phyloP scores from a whole-genome alignment of 2,329 filamentous ascomycete genomes.

The Fusarium sp. region DNA sequence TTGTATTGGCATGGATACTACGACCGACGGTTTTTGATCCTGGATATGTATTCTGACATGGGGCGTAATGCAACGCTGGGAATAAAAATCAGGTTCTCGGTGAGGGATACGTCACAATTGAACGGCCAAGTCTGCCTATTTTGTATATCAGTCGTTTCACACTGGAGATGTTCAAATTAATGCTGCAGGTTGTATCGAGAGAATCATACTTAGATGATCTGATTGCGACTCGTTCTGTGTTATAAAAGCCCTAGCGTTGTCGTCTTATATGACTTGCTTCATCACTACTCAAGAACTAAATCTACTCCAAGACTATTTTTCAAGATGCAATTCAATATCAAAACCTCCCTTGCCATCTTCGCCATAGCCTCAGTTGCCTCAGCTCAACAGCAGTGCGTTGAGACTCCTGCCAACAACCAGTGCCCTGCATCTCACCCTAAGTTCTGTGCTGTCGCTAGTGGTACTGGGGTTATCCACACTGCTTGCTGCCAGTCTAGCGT shows the following conservation, averaged over 20 bases:
- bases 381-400: background rate
- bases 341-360: background rate
- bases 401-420: background rate
- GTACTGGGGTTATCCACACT: background rate
- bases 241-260: no score
- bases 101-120: no score
- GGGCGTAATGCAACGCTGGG: background rate
- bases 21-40: background rate
- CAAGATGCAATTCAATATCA: background rate
- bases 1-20: background rate
- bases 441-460: background rate
- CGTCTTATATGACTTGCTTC: no score
- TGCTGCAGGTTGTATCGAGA: rapidly evolving
- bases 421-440: background rate
- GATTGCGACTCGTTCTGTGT: no score
- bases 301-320: background rate
- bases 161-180: no score
- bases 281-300: background rate
- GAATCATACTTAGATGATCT: no score
- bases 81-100: no score
- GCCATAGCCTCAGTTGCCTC: background rate
- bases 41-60: background rate
- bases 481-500: background rate
- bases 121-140: no score
- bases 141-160: no score